phyloP scores from a whole-genome alignment of 257 asterid genomes.

The Asclepias syriaca region DNA sequence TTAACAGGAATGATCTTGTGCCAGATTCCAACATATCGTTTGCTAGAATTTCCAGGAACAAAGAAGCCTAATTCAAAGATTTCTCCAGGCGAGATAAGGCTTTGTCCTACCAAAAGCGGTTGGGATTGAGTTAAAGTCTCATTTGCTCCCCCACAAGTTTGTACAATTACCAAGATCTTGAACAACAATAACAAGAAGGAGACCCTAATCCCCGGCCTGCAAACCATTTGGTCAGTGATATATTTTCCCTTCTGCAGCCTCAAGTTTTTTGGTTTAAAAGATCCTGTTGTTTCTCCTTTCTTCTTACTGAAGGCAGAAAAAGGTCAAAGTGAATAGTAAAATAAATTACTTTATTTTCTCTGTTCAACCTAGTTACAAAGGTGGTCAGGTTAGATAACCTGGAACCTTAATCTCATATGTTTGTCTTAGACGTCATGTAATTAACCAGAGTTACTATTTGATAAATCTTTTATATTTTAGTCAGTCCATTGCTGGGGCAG shows the following conservation, averaged over 20 bases:
- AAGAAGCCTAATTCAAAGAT: conserved; percentile 77
- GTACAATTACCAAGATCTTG: not conserved
- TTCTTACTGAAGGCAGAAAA: not conserved
- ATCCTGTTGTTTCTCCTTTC: not conserved
- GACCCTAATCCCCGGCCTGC: not conserved
- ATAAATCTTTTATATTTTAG: not conserved
- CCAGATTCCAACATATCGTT: conserved; percentile 71
- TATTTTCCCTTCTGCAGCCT: not conserved
- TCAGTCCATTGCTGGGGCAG: not conserved
- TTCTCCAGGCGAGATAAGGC: conserved; percentile 35
- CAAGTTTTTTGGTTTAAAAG: not conserved
- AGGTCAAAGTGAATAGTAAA: not conserved
- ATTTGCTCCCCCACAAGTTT: conserved; percentile 15
- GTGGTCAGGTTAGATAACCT: too few species aligned
- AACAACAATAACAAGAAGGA: not conserved
- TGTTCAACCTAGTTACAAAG: not conserved
- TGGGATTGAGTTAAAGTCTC: conserved; percentile 38
- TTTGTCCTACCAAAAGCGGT: conserved; percentile 28
- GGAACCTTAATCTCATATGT: too few species aligned
- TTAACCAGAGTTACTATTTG: not conserved
- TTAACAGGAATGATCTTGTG: conserved; percentile 29
- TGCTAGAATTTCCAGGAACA: conserved; percentile 23
- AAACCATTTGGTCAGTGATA: not conserved
- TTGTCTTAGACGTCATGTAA: not conserved
- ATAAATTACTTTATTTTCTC: too few species aligned